These are phyloP conservation scores for Crucihimalaya himalaica DNA, from an alignment of 345 rosid species.

Conservation along the genomic window DNA sequence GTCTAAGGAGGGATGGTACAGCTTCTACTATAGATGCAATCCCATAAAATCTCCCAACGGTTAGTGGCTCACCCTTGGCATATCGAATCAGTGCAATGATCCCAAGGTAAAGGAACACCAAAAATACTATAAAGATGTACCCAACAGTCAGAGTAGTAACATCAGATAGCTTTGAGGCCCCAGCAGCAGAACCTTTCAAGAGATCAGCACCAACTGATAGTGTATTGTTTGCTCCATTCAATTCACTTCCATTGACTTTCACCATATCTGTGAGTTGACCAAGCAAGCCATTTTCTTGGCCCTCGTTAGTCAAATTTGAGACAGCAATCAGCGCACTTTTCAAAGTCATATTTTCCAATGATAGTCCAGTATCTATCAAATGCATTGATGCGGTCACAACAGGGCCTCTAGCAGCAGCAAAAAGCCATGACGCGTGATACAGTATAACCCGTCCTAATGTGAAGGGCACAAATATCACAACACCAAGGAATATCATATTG, in stretches of 20 bases:
- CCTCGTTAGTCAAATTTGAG: conserved; percentile 73
- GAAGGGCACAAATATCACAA: conserved; percentile 89
- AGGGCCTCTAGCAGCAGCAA: conserved; percentile 80
- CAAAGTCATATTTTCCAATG: conserved; percentile 58
- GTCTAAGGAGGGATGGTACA: conserved; percentile 87
- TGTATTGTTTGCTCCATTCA: conserved; percentile 58
- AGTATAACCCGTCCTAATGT: conserved; percentile 82
- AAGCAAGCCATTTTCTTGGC: conserved; percentile 57
- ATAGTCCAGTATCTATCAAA: conserved; percentile 64
- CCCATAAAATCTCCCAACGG: conserved; percentile 80
- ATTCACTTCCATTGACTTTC: conserved; percentile 65
- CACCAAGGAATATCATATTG: conserved; percentile 99
- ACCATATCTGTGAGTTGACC: conserved; percentile 65
- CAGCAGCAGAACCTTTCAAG: conserved; percentile 61
- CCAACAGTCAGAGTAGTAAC: conserved; percentile 94
- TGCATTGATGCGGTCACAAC: conserved; percentile 42
- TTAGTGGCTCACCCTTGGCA: conserved; percentile 94
- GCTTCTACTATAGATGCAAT: conserved; percentile 82
- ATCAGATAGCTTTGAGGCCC: conserved; percentile 87
- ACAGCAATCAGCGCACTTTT: conserved; percentile 73
- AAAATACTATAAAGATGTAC: conserved; percentile 72
- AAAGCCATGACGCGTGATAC: conserved; percentile 72
- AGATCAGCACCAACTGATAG: conserved; percentile 59
- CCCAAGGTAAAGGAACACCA: conserved; percentile 80
- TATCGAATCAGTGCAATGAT: conserved; percentile 81